A percentile compares a stretch with the other conserved stretches of the same genome.
Evolutionary conservation across 768 basidiomycete species (phyloP).

Genomic region (Lentinus brumalis): DNA sequence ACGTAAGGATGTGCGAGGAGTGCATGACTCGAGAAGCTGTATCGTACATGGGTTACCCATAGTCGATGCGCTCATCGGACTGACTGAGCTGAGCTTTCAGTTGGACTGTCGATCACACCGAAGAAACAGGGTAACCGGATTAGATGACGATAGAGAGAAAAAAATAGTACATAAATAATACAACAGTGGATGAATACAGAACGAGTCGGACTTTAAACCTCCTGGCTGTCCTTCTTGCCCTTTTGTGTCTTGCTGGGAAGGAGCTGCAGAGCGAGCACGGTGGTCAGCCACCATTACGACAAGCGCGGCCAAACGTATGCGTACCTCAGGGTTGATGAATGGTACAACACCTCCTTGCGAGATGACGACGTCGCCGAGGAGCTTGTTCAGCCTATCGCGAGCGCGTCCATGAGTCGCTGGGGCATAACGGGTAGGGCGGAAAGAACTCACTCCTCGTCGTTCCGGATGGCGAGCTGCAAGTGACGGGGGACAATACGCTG

Average conservation of each 20-base stretch:
- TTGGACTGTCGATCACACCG: too few species aligned
- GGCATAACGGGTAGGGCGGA: constrained; percentile 1
- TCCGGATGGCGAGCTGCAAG: constrained; percentile 91
- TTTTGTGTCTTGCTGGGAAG: constrained; percentile 51
- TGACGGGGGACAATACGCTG: constrained; percentile 96
- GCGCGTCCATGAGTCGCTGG: not conserved
- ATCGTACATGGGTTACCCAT: too few species aligned
- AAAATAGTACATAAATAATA: constrained; percentile 24
- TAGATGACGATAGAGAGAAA: constrained; percentile 10
- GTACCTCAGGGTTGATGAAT: constrained; percentile 67
- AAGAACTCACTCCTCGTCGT: constrained; percentile 78
- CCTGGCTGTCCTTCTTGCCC: constrained; percentile 57
- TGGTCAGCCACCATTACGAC: not conserved
- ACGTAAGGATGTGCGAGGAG: too few species aligned
- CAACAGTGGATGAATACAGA: constrained; percentile 20
- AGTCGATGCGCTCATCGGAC: too few species aligned
- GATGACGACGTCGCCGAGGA: constrained; percentile 84
- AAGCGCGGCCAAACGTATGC: not conserved
- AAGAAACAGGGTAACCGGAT: not conserved
- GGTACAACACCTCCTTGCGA: constrained; percentile 95
- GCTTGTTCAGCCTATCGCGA: constrained; percentile 56
- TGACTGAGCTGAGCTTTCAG: too few species aligned
- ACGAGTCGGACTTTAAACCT: constrained; percentile 38
- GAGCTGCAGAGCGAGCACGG: constrained; percentile 26
- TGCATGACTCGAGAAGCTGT: too few species aligned